Conservation (phyloP, 1,284 basidiomycete genomes). For the Ustilago tritici region DNA sequence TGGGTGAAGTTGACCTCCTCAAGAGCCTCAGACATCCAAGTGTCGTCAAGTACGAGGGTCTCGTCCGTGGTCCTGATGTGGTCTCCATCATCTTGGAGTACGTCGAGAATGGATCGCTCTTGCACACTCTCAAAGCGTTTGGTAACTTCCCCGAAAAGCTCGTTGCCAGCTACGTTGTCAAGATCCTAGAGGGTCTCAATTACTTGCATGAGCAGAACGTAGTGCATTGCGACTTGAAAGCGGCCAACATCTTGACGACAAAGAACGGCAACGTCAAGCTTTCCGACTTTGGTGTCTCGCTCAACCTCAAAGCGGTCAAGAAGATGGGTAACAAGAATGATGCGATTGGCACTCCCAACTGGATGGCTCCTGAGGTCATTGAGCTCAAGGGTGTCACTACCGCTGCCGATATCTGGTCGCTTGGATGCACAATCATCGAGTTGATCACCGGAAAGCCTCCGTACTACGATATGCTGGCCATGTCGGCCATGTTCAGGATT, state of each 20-base stretch:
- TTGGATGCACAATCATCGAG: conserved; percentile 93
- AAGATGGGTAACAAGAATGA: conserved; percentile 77
- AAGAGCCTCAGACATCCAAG: conserved; percentile 93
- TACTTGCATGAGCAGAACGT: conserved; percentile 92
- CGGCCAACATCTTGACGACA: conserved; percentile 75
- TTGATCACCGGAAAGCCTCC: conserved; percentile 90
- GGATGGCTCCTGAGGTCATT: conserved; percentile 97
- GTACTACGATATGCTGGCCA: conserved; percentile 76
- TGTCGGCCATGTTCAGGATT: conserved; percentile 83
- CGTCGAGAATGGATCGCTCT: conserved; percentile 74
- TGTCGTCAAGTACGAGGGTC: conserved; percentile 95
- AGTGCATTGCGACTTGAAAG: conserved; percentile 74
- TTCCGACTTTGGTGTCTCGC: conserved; percentile 74
- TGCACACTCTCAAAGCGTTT: conserved; percentile 75
- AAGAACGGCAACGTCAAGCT: conserved; percentile 74
- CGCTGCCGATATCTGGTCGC: conserved; percentile 83
- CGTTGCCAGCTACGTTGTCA: conserved; percentile 88
- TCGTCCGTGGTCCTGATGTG: conserved; percentile 66
- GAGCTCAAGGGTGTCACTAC: conserved; percentile 76
- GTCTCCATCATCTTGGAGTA: conserved; percentile 74
- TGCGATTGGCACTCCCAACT: conserved; percentile 92
- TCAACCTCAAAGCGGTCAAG: conserved; percentile 70
- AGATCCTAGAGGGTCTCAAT: conserved; percentile 91
- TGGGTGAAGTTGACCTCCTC: conserved; percentile 98
- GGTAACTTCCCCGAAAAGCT: conserved; percentile 95